phyloP scores from a whole-genome alignment of 1,284 basidiomycete species.

The Peniophora sp. region DNA sequence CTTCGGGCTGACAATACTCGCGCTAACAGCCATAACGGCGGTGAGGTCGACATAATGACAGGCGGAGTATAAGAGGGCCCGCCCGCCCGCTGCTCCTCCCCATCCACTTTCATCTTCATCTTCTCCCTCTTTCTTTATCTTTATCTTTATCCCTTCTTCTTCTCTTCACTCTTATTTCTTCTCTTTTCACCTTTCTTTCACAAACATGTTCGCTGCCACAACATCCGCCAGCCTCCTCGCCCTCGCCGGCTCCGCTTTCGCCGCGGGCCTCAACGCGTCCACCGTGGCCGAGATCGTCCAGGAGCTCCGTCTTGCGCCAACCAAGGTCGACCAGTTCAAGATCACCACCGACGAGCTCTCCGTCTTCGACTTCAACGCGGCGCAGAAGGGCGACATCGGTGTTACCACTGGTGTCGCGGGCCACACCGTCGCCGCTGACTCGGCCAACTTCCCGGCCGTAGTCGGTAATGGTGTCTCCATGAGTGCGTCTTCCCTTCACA shows the following conservation, averaged over 20 bases:
- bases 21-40: too few relatives aligned
- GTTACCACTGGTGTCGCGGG: constrained; percentile 10
- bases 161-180: background rate
- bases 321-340: constrained; percentile 9
- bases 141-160: constrained; percentile 2
- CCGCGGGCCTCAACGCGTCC: background rate
- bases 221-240: background rate
- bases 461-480: constrained; percentile 14
- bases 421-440: constrained; percentile 9
- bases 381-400: background rate
- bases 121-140: background rate
- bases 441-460: constrained; percentile 13
- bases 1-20: too few relatives aligned
- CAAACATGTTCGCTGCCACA: background rate
- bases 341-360: constrained; percentile 14
- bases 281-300: background rate
- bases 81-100: background rate
- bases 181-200: background rate
- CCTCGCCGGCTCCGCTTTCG: background rate
- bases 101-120: background rate
- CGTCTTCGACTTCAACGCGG: background rate
- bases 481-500: background rate
- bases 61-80: background rate
- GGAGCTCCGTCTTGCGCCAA: background rate
- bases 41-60: too few relatives aligned